Percentiles rank a stretch among this genome's conserved stretches.
These are phyloP conservation scores for Teunomyces aglyptinius DNA, from an alignment of 805 yeast genomes.

Conservation along the genomic window DNA sequence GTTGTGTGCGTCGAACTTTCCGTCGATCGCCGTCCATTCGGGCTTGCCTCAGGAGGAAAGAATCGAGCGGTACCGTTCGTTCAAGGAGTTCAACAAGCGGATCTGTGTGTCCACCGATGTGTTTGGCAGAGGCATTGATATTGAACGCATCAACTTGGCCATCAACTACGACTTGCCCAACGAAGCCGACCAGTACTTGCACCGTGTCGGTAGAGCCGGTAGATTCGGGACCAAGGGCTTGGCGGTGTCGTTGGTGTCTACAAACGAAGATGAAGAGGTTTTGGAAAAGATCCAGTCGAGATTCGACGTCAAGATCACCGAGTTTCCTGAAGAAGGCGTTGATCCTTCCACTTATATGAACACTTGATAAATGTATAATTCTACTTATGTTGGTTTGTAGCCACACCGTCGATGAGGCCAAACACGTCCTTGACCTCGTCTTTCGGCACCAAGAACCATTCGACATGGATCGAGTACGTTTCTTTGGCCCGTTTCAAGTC, in stretches of 20 bases:
- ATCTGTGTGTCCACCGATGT: slow-evolving; percentile 98
- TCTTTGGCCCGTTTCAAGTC: slow-evolving; percentile 5
- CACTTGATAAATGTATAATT: no score
- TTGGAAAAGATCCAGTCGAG: slow-evolving; percentile 92
- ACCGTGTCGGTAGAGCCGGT: slow-evolving; percentile 99
- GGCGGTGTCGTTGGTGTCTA: slow-evolving; percentile 85
- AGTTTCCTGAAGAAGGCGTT: slow-evolving; percentile 96
- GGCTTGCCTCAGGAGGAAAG: slow-evolving; percentile 97
- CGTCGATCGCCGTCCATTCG: slow-evolving; percentile 94
- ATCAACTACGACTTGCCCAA: slow-evolving; percentile 95
- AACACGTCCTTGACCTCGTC: slow-evolving; percentile 32
- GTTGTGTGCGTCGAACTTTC: slow-evolving; percentile 90
- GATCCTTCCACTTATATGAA: slow-evolving; percentile 98
- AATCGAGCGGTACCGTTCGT: slow-evolving; percentile 91
- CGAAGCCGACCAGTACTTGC: slow-evolving; percentile 97
- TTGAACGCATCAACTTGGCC: slow-evolving; percentile 96
- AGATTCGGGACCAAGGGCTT: slow-evolving; percentile 99
- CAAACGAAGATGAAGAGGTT: slow-evolving; percentile 85
- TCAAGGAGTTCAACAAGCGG: slow-evolving; percentile 97
- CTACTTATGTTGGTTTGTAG: no score
- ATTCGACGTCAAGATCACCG: slow-evolving; percentile 92
- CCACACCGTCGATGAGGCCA: slow-evolving; percentile 25
- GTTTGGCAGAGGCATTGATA: slow-evolving; percentile 99
- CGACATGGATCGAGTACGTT: slow-evolving; percentile 44
- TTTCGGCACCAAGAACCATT: slow-evolving; percentile 58